Evolutionary conservation across 345 rosid genomes (phyloP).

Genomic region (Eucalyptus erythrocorys): DNA sequence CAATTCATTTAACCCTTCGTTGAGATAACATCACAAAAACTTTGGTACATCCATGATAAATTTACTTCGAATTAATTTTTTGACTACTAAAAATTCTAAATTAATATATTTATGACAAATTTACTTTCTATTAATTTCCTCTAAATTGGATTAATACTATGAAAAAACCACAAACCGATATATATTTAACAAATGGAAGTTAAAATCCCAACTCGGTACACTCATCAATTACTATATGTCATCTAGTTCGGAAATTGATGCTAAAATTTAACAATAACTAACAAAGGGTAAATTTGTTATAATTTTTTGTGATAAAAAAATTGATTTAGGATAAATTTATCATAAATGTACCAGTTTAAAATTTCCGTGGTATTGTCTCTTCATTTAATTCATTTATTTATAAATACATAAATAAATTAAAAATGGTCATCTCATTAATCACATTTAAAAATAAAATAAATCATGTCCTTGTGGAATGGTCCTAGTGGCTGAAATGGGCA

Average conservation of each 20-base stretch:
- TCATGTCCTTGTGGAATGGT: neutral
- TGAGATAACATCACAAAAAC: rapidly evolving
- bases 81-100: rapidly evolving
- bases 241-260: rapidly evolving
- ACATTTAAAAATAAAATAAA: neutral
- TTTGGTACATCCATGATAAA: rapidly evolving
- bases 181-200: rapidly evolving
- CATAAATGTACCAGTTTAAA: rapidly evolving
- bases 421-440: neutral
- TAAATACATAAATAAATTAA: neutral
- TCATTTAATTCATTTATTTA: too few relatives aligned
- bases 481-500: neutral
- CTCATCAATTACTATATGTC: rapidly evolving
- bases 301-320: too few relatives aligned
- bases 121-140: rapidly evolving
- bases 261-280: rapidly evolving
- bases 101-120: rapidly evolving
- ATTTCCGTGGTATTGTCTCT: rapidly evolving
- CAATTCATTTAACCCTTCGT: neutral
- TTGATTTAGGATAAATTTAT: rapidly evolving
- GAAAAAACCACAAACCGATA: rapidly evolving
- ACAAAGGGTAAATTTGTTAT: rapidly evolving
- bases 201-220: rapidly evolving
- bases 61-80: rapidly evolving
- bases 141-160: too few relatives aligned